Evolutionary conservation across 2,329 filamentous ascomycete genomes (phyloP), one percentile per base, ranked within the genome.

Genomic region (Pezicula carpinea): DNA sequence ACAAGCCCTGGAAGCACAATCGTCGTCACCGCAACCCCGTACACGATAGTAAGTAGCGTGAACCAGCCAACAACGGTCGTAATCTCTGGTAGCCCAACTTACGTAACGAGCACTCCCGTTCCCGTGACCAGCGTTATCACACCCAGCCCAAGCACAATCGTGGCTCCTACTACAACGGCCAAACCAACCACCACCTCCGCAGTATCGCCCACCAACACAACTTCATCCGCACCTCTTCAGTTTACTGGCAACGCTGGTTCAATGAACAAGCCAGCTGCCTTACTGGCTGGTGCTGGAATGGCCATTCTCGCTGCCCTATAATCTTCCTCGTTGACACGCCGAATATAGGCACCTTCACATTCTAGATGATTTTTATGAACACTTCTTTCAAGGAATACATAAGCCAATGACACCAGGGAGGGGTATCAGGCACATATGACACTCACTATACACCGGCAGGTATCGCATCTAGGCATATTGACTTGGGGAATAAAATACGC

Each of bases 271-370:
- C 60, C 61, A 3, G 39, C 55, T 15, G 53, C 54, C 18, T 52
- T 51, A 14, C 53, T 54, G 13, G 26, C 60, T 17, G 60, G 50
- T 34, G 62, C 59, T 32, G 58, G 51, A 13, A 53, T 64, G 48
- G 62, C 53, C 35, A 23, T 63, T 23, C 39, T 63, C 19, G 63
- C 55, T 35, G 47, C 63, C 14, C 57, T 51, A 48, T 60, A 55
- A 45, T 26, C 11, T 26, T 6, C 6, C 3, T 6, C 23, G 23
- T 2, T n/a, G n/a, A 8, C 23, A 26, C 23, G 11, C 6, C 11
- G 23, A 8, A 10, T 6, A 3, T 26, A 10, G 7, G 23, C 23
- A 26, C 10, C 4, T 26, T 31, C n/a, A 22, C 22, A 26, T 26
- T 26, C 6, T 26, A 26, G 7, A 26, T 26, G 23, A 26, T 26